These are phyloP conservation scores for Colletotrichum salicis DNA, from an alignment of 2,329 filamentous ascomycete species.

Conservation along the genomic window DNA sequence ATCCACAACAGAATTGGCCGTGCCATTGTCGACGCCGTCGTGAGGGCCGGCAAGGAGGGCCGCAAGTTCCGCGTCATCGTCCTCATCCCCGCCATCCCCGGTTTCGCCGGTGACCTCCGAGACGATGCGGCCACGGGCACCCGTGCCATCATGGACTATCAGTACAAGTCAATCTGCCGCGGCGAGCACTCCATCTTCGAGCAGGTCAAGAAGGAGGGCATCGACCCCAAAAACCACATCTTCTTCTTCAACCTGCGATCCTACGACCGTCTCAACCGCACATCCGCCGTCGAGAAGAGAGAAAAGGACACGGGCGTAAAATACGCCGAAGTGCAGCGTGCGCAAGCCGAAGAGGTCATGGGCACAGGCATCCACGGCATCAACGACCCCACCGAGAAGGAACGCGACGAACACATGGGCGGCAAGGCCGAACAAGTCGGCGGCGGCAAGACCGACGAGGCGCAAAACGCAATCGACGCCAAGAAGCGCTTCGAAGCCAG, in stretches of 20 bases:
- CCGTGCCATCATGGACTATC: slow-evolving; percentile 96
- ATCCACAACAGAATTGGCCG: slow-evolving; percentile 88
- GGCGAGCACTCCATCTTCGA: slow-evolving; percentile 92
- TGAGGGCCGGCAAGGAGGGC: slow-evolving; percentile 81
- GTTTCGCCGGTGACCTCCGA: slow-evolving; percentile 91
- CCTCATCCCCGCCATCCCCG: slow-evolving; percentile 89
- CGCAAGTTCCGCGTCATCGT: slow-evolving; percentile 93
- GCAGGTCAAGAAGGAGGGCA: slow-evolving; percentile 75
- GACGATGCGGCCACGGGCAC: slow-evolving; percentile 87
- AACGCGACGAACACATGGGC: slow-evolving; percentile 62
- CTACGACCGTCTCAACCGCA: slow-evolving; percentile 92
- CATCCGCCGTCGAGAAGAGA: slow-evolving; percentile 75
- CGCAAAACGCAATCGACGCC: slow-evolving; percentile 55
- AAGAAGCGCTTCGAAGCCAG: slow-evolving; percentile 65
- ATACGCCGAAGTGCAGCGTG: slow-evolving; percentile 88
- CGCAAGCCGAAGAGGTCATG: slow-evolving; percentile 91
- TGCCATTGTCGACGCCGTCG: slow-evolving; percentile 90
- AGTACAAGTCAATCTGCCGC: slow-evolving; percentile 94
- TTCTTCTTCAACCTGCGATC: slow-evolving; percentile 95
- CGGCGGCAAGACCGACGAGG: slow-evolving; percentile 41
- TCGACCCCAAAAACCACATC: slow-evolving; percentile 83
- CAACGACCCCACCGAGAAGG: slow-evolving; percentile 54
- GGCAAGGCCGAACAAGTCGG: slow-evolving; percentile 46
- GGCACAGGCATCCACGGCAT: slow-evolving; percentile 74
- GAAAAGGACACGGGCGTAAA: slow-evolving; percentile 85